A percentile compares a stretch with the other conserved stretches of the same genome.
These are phyloP conservation scores for Thelonectria rubi DNA, from an alignment of 2,329 filamentous ascomycete genomes.

Conservation along the genomic window DNA sequence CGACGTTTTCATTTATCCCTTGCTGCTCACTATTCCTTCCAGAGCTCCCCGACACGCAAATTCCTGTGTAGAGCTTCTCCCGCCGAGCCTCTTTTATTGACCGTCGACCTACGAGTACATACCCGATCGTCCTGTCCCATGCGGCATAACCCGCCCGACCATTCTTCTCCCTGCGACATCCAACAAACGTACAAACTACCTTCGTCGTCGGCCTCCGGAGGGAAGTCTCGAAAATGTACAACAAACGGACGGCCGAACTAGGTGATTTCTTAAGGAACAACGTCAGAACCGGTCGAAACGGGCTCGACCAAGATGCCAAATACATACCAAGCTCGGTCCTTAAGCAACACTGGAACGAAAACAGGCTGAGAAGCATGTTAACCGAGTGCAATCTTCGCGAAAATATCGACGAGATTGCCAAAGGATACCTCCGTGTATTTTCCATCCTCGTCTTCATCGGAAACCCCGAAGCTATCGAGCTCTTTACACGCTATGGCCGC, in stretches of 20 bases:
- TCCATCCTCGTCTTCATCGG: constrained; percentile 13
- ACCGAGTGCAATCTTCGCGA: not conserved
- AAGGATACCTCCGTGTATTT: not conserved
- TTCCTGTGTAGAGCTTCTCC: no score
- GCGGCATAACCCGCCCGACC: no score
- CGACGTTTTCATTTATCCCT: no score
- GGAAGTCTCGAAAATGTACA: not conserved
- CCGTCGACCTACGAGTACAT: no score
- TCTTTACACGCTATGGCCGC: not conserved
- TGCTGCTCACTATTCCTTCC: no score
- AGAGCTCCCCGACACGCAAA: no score
- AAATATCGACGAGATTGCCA: not conserved
- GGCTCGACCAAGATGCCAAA: not conserved
- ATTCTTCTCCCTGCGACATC: no score
- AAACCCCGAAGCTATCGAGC: not conserved
- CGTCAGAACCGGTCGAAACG: not conserved
- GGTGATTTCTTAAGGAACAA: not conserved
- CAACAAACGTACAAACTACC: no score
- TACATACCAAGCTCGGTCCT: not conserved
- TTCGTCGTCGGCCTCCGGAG: no score
- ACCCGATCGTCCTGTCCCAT: no score
- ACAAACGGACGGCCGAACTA: not conserved
- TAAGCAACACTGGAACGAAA: not conserved
- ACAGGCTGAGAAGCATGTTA: not conserved
- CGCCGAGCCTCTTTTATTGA: no score